Conservation (phyloP, 2,329 filamentous ascomycete genomes). For the Phialemoniopsis sp. region DNA sequence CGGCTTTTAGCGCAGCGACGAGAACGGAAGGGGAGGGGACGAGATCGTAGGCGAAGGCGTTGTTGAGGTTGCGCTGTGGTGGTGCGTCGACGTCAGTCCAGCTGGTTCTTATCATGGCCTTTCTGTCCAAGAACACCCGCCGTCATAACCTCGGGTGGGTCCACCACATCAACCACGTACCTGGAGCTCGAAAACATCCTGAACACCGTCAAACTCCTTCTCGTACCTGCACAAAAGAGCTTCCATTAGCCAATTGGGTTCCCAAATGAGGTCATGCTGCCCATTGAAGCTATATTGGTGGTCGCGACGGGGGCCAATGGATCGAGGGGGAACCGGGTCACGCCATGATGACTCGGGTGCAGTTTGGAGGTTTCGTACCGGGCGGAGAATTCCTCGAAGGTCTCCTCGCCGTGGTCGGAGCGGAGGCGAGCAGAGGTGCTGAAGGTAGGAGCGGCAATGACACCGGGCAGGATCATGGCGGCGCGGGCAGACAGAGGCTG, state of each 20-base stretch:
- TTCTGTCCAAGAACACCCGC: constrained; percentile 1
- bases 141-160: constrained; percentile 4
- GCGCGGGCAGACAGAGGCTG: constrained; percentile 51
- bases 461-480: constrained; percentile 43
- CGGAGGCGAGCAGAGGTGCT: constrained; percentile 57
- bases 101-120: too few species aligned
- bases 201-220: constrained; percentile 96
- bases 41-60: constrained; percentile 99
- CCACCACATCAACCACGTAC: constrained; percentile 45
- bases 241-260: constrained; percentile 30
- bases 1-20: constrained; percentile 86
- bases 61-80: constrained; percentile 84
- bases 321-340: constrained; percentile 3
- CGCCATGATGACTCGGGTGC: too few species aligned
- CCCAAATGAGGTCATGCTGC: background rate
- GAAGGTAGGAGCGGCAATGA: constrained; percentile 52
- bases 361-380: constrained; percentile 63
- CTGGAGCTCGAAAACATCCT: constrained; percentile 99
- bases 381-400: constrained; percentile 96
- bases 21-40: constrained; percentile 92
- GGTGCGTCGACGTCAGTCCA: background rate
- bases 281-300: too few species aligned
- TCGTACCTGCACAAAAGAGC: constrained; percentile 69
- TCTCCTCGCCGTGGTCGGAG: constrained; percentile 81
- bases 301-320: background rate